These are phyloP conservation scores for Phialophora macrospora DNA, from an alignment of 2,329 filamentous ascomycete species.

Conservation along the genomic window DNA sequence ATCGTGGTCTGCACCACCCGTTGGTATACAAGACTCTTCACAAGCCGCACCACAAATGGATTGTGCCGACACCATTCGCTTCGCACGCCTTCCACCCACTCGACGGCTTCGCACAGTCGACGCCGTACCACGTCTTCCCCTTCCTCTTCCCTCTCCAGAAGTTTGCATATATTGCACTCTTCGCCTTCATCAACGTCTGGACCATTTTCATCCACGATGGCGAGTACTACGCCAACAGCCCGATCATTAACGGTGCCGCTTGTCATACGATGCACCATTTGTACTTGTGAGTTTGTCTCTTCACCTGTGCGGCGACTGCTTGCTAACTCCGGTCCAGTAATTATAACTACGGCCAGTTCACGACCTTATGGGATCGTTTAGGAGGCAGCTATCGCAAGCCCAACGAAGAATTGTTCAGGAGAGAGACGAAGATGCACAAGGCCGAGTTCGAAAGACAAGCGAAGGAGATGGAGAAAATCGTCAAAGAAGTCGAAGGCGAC, in stretches of 20 bases:
- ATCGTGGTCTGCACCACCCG: slow-evolving; percentile 82
- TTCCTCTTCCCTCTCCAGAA: slow-evolving; percentile 94
- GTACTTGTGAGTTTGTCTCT: not conserved
- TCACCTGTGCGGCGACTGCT: not conserved
- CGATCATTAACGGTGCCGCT: slow-evolving; percentile 91
- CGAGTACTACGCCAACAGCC: slow-evolving; percentile 88
- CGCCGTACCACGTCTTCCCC: slow-evolving; percentile 92
- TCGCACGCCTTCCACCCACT: slow-evolving; percentile 94
- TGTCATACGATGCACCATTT: slow-evolving; percentile 89
- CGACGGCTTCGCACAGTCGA: slow-evolving; percentile 84
- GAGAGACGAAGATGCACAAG: slow-evolving; percentile 82
- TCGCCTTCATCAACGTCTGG: slow-evolving; percentile 95
- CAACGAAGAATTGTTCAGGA: slow-evolving; percentile 81
- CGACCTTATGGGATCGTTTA: slow-evolving; percentile 86
- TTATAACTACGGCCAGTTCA: slow-evolving; percentile 95
- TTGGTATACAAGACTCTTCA: slow-evolving; percentile 83
- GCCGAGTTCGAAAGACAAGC: slow-evolving; percentile 79
- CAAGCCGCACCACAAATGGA: slow-evolving; percentile 99
- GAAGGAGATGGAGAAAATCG: slow-evolving; percentile 74
- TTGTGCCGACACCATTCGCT: slow-evolving; percentile 94
- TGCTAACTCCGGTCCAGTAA: slow-evolving; percentile 57
- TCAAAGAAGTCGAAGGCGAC: slow-evolving; percentile 71
- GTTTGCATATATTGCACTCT: slow-evolving; percentile 81
- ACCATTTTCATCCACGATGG: slow-evolving; percentile 95
- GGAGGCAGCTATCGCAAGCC: slow-evolving; percentile 86